These are phyloP conservation scores for Trypanosoma cruzi DNA, from an alignment of 208 protist genomes.

Conservation along the genomic window DNA sequence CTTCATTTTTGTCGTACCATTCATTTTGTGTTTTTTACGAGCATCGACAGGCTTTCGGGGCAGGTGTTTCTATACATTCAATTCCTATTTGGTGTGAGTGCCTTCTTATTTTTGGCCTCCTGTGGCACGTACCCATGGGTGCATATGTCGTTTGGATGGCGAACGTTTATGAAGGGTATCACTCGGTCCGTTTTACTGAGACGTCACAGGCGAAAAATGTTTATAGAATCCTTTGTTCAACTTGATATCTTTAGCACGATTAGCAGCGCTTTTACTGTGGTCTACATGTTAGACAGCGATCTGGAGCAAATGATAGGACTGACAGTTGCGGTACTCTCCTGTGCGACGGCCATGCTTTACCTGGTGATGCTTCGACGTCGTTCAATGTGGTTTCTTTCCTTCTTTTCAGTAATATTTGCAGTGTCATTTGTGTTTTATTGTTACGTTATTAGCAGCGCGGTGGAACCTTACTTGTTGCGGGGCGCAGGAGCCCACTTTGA, in stretches of 20 bases:
- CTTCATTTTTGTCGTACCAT: slow-evolving; percentile 41
- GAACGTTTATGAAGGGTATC: slow-evolving; percentile 59
- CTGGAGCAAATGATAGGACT: slow-evolving; percentile 28
- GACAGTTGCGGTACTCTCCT: slow-evolving; percentile 19
- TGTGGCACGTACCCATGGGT: slow-evolving; percentile 32
- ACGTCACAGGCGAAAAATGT: slow-evolving; percentile 35
- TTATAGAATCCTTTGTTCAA: slow-evolving; percentile 55
- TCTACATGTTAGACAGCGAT: slow-evolving; percentile 42
- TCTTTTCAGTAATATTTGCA: slow-evolving; percentile 17
- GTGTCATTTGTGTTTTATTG: slow-evolving; percentile 24
- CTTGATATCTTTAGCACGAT: slow-evolving; percentile 49
- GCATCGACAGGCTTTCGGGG: slow-evolving; percentile 24
- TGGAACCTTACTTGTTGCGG: slow-evolving; percentile 21
- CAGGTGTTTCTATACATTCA: slow-evolving; percentile 12
- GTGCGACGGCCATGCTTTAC: slow-evolving; percentile 34
- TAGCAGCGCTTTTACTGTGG: slow-evolving; percentile 37
- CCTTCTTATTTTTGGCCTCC: slow-evolving; percentile 10
- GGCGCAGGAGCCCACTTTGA: slow-evolving; percentile 19
- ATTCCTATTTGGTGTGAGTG: slow-evolving; percentile 20
- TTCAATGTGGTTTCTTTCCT: slow-evolving; percentile 34
- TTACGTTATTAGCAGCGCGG: slow-evolving; percentile 3
- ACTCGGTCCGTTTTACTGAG: slow-evolving; percentile 30
- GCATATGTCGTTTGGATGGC: slow-evolving; percentile 55
- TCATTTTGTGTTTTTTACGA: slow-evolving; percentile 44
- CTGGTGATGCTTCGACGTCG: slow-evolving; percentile 32